Evolutionary conservation across 805 yeast species (phyloP).

Genomic region (Candida yuanshanica): DNA sequence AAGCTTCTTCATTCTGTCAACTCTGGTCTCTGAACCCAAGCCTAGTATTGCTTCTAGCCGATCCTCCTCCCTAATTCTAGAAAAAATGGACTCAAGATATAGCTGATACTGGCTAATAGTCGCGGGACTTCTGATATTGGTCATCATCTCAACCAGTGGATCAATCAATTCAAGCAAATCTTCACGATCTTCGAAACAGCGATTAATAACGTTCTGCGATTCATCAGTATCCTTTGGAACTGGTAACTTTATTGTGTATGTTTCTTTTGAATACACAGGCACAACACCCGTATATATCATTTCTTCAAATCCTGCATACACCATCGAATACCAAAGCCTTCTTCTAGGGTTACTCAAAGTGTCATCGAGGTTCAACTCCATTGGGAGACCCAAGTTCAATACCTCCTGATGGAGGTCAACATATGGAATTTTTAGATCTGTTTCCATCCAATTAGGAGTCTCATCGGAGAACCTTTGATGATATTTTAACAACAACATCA

Average conservation of each 20-base stretch:
- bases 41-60: slow-evolving; percentile 1
- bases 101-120: neutral
- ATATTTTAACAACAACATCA: slow-evolving; percentile 5
- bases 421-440: neutral
- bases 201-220: neutral
- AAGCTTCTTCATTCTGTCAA: slow-evolving; percentile 2
- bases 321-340: slow-evolving; percentile 3
- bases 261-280: neutral
- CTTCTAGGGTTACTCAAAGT: neutral
- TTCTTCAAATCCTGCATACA: slow-evolving; percentile 4
- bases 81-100: neutral
- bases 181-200: slow-evolving; percentile 2
- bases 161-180: neutral
- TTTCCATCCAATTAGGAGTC: slow-evolving; percentile 2
- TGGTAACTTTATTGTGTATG: slow-evolving; percentile 4
- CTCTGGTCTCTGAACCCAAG: slow-evolving; percentile 1
- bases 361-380: slow-evolving; percentile 1
- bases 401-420: neutral
- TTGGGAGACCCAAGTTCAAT: neutral
- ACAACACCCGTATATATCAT: slow-evolving; percentile 1
- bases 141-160: slow-evolving; percentile 2
- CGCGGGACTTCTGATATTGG: slow-evolving; percentile 1
- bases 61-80: neutral
- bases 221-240: neutral
- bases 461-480: slow-evolving; percentile 5